Conservation (phyloP, 2,329 filamentous ascomycete species). For the Fonsecaea erecta region DNA sequence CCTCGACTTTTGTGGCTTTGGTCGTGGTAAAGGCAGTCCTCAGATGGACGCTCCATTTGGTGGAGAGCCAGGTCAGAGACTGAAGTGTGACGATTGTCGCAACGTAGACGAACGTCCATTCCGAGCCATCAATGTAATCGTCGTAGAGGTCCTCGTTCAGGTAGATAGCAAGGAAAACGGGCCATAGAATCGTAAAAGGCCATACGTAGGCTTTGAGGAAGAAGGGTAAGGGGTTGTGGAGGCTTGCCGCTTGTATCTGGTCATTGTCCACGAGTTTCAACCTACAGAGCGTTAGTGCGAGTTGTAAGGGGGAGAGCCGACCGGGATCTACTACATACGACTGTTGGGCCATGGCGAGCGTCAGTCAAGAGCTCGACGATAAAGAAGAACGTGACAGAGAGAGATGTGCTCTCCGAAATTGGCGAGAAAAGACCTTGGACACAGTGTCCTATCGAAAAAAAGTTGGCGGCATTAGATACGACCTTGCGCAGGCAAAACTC, state of each 20-base stretch:
- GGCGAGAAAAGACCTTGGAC: constrained; percentile 24
- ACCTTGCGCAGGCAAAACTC: not conserved
- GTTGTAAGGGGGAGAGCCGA: not conserved
- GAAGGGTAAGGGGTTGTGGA: constrained; percentile 83
- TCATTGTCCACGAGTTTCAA: constrained; percentile 78
- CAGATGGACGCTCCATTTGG: constrained; percentile 94
- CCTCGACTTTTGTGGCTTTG: constrained; percentile 69
- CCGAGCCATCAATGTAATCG: constrained; percentile 85
- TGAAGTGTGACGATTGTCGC: constrained; percentile 87
- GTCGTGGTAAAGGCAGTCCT: constrained; percentile 79
- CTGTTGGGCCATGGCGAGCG: constrained; percentile 37
- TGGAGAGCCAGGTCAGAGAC: constrained; percentile 89
- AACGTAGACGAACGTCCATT: constrained; percentile 97
- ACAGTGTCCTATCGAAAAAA: constrained; percentile 32
- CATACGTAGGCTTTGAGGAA: constrained; percentile 87
- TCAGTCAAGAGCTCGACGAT: constrained; percentile 38
- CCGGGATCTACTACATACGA: constrained; percentile 18
- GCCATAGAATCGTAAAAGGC: constrained; percentile 92
- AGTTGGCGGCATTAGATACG: constrained; percentile 14
- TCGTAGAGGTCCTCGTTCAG: constrained; percentile 83
- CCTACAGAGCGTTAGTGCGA: constrained; percentile 20
- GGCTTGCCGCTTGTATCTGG: constrained; percentile 84
- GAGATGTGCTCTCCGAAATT: constrained; percentile 16
- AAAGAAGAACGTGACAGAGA: constrained; percentile 7
- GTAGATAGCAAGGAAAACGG: constrained; percentile 86